A percentile compares a stretch with the other conserved stretches of the same genome.
Evolutionary conservation across 1,284 basidiomycete species (phyloP).

Genomic region (Leccinum angustisporum): DNA sequence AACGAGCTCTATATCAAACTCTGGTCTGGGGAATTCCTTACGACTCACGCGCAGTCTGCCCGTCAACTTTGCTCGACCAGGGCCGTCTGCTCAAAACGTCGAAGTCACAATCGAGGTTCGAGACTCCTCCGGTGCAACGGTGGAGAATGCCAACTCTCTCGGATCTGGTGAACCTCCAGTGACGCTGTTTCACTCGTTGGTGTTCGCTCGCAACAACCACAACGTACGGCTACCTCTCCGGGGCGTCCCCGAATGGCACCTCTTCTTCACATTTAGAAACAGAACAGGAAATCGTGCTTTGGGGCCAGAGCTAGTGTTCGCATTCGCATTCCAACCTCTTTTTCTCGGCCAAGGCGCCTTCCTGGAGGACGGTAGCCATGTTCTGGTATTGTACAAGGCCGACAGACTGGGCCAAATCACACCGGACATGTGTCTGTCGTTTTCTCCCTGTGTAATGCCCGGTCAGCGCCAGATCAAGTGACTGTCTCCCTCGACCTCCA

Average conservation of each 20-base stretch:
- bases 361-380: slow-evolving; percentile 89
- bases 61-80: slow-evolving; percentile 60
- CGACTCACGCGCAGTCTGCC: slow-evolving; percentile 46
- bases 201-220: slow-evolving; percentile 85
- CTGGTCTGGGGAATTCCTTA: slow-evolving; percentile 84
- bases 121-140: slow-evolving; percentile 67
- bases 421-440: slow-evolving; percentile 67
- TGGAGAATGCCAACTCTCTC: slow-evolving; percentile 77
- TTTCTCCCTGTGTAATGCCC: slow-evolving; percentile 56
- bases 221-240: slow-evolving; percentile 84
- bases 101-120: slow-evolving; percentile 92
- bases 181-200: slow-evolving; percentile 85
- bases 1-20: slow-evolving; percentile 96
- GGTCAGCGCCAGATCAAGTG: slow-evolving; percentile 62
- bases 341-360: slow-evolving; percentile 80
- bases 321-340: slow-evolving; percentile 90
- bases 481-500: slow-evolving; percentile 62
- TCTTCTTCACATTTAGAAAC: slow-evolving; percentile 93
- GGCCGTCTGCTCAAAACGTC: slow-evolving; percentile 65
- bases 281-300: slow-evolving; percentile 57
- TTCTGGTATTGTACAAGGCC: slow-evolving; percentile 78
- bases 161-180: slow-evolving; percentile 84
- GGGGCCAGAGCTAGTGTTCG: slow-evolving; percentile 77
- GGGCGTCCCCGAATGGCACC: slow-evolving; percentile 77
- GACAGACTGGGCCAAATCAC: slow-evolving; percentile 65